Evolutionary conservation across 257 asterid species (phyloP), one percentile per base, ranked within the genome.

Genomic region (Leptodermis oblonga): DNA sequence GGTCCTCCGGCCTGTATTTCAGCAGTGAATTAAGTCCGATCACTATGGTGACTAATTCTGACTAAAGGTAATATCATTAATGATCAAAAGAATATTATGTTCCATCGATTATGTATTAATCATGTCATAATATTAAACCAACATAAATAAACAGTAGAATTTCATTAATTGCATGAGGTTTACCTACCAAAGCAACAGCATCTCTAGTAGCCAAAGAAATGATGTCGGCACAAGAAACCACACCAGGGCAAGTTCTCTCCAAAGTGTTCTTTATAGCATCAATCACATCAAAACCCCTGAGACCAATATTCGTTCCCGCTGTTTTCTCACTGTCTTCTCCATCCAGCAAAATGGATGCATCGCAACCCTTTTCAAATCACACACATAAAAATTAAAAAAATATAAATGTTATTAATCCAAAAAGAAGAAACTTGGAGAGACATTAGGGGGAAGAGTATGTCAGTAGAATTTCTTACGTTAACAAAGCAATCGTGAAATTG

Each of bases 401-500:
- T 20, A 20, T 64, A 22, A 39, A 63, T n/a, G n/a, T 1, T 41
- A 28, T 11, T 14, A 15, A 15, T 26, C 1, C n/a, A n/a, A 17
- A 5, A 67, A 67, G 8, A n/a, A n/a, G n/a, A n/a, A n/a, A n/a
- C n/a, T n/a, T n/a, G n/a, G n/a, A 20, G 23, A n/a, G n/a, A n/a
- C n/a, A n/a, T n/a, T n/a, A n/a, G n/a, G n/a, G n/a, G n/a, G n/a
- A n/a, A n/a, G n/a, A 8, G 2, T 48, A 15, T 6, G 10, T 39
- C 43, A 39, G 43, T 39, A 3, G 46, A 17, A 20, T 2, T 23
- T 46, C 33, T 65, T 80, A 76, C 84, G 36, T 65, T 66, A 26
- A 80, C 76, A 41, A 80, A 80, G 34, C 84, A 80, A 54, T 80
- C 84, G 10, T 80, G 81, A 42, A 80, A 80, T 12, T 80, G 84